Evolutionary conservation across 164 flowering plant species (phyloP).

Genomic region (Piper longum): DNA sequence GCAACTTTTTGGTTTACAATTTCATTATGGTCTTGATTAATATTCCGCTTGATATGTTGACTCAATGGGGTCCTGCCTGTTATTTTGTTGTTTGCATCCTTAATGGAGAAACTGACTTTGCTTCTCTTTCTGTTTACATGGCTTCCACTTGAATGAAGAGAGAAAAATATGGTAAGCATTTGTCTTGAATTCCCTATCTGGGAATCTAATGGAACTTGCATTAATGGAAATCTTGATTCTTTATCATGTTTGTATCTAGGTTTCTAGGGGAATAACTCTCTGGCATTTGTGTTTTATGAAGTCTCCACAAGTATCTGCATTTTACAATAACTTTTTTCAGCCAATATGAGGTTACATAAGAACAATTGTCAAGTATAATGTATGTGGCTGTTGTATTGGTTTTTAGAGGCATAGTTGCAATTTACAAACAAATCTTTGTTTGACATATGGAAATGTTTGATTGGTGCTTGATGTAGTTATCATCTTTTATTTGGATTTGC

Average conservation of each 20-base stretch:
- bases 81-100: slow-evolving; percentile 3
- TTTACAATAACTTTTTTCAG: too few species aligned
- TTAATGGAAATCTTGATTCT: neutral
- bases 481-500: too few species aligned
- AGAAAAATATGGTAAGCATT: slow-evolving; percentile 77
- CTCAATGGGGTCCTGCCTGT: neutral
- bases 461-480: too few species aligned
- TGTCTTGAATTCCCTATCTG: neutral
- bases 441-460: too few species aligned
- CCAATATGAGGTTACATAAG: too few species aligned
- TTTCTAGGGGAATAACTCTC: neutral
- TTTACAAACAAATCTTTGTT: too few species aligned
- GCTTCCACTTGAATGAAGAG: slow-evolving; percentile 36
- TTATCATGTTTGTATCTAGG: neutral
- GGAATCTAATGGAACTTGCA: neutral
- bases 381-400: neutral
- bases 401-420: neutral
- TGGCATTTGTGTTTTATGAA: neutral
- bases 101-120: slow-evolving; percentile 18
- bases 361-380: neutral
- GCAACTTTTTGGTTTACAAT: slow-evolving; percentile 3
- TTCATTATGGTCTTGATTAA: neutral
- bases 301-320: neutral
- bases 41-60: neutral
- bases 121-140: slow-evolving; percentile 17